These are phyloP conservation scores for Chlamydomonas incerta DNA, from an alignment of 139 green algal genomes.

Conservation along the genomic window DNA sequence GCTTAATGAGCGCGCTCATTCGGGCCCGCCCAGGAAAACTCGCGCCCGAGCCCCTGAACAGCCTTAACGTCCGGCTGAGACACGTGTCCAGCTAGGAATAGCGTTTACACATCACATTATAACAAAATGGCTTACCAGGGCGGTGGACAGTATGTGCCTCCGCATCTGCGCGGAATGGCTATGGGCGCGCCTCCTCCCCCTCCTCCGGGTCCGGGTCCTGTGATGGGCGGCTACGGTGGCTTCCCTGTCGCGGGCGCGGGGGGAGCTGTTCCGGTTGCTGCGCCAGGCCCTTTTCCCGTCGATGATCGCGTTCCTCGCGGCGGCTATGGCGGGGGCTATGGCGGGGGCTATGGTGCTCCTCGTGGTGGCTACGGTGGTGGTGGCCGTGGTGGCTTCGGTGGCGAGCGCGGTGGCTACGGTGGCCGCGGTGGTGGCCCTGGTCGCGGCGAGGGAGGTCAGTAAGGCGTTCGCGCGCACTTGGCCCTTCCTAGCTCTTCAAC, in stretches of 20 bases:
- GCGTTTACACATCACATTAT: background rate
- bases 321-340: slow-evolving; percentile 35
- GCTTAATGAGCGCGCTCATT: too few relatives aligned
- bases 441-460: background rate
- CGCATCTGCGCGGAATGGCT: slow-evolving; percentile 69
- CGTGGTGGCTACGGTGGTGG: slow-evolving; percentile 46
- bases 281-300: background rate
- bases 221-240: slow-evolving; percentile 19
- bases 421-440: slow-evolving; percentile 44
- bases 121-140: slow-evolving; percentile 38
- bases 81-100: too few relatives aligned
- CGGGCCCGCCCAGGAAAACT: too few relatives aligned
- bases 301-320: background rate
- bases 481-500: background rate
- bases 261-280: background rate
- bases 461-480: background rate
- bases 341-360: slow-evolving; percentile 45
- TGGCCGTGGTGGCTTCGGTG: slow-evolving; percentile 32
- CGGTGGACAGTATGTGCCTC: slow-evolving; percentile 78
- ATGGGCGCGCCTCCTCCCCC: slow-evolving; percentile 48
- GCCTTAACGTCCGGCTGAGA: too few relatives aligned
- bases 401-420: slow-evolving; percentile 55
- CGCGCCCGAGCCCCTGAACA: too few relatives aligned
- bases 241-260: background rate
- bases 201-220: slow-evolving; percentile 33